A percentile compares a stretch with the other conserved stretches of the same genome.
phyloP scores from a whole-genome alignment of 106 monocot species.

The Amphibolis antarctica region DNA sequence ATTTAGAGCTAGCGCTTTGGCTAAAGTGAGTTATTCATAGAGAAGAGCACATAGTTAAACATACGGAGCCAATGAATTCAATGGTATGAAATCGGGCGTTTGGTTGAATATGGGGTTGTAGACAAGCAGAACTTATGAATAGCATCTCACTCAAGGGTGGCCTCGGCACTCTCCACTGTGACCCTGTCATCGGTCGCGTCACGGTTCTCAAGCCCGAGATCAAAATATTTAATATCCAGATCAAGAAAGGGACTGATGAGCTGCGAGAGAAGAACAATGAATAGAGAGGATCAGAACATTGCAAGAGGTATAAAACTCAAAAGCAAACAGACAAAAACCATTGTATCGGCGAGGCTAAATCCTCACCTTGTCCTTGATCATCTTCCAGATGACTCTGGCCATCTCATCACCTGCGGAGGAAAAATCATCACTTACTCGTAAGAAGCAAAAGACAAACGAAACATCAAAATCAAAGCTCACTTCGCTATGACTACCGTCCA shows the following conservation, averaged over 20 bases:
- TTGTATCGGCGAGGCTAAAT: too few relatives aligned
- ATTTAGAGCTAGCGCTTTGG: too few relatives aligned
- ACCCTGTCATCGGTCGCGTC: conserved; percentile 76
- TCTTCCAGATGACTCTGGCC: conserved; percentile 71
- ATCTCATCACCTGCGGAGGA: conserved; percentile 58
- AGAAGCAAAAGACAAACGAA: neutral
- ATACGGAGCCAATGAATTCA: too few relatives aligned
- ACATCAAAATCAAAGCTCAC: neutral
- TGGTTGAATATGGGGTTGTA: neutral
- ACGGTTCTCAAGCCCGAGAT: conserved; percentile 60
- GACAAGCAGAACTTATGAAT: conserved; percentile 3
- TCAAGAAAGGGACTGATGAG: conserved; percentile 61
- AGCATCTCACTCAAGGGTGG: conserved; percentile 51
- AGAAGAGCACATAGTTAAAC: too few relatives aligned
- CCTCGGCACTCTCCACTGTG: conserved; percentile 70
- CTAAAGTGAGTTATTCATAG: too few relatives aligned
- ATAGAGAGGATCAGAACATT: neutral
- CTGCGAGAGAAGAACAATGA: conserved; percentile 20
- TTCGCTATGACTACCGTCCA: conserved; percentile 40
- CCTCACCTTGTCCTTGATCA: conserved; percentile 76
- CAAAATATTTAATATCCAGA: conserved; percentile 75
- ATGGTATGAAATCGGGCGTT: too few relatives aligned
- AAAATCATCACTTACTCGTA: neutral
- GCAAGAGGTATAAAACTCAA: neutral
- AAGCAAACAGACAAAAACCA: neutral